phyloP scores from a whole-genome alignment of 1,139 yeast species.

The Candida sp. region DNA sequence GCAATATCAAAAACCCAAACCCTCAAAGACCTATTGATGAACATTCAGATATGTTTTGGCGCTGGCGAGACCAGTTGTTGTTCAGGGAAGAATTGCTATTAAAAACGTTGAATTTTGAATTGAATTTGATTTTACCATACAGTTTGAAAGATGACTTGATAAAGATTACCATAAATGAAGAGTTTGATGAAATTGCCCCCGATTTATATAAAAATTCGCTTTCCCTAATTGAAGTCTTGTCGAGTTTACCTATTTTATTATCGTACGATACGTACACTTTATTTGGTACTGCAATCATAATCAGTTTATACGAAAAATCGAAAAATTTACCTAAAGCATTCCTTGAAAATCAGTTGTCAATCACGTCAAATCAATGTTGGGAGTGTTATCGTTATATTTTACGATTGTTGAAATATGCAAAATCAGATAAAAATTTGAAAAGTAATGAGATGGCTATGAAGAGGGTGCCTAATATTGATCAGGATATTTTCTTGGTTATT shows the following conservation, averaged over 20 bases:
- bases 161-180: not conserved
- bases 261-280: conserved; percentile 31
- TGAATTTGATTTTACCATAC: conserved; percentile 39
- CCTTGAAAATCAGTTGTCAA: conserved; percentile 15
- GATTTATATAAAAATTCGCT: conserved; percentile 34
- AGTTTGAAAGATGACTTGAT: conserved; percentile 25
- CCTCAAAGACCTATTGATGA: conserved; percentile 34
- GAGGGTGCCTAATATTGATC: conserved; percentile 12
- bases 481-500: conserved; percentile 10
- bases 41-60: conserved; percentile 42
- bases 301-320: conserved; percentile 28
- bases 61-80: conserved; percentile 45
- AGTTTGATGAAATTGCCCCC: conserved; percentile 20
- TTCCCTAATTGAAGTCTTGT: conserved; percentile 35
- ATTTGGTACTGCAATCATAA: conserved; percentile 31
- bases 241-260: conserved; percentile 38
- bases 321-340: conserved; percentile 22
- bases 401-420: conserved; percentile 24
- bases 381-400: conserved; percentile 32
- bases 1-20: conserved; percentile 26
- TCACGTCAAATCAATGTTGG: conserved; percentile 19
- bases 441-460: conserved; percentile 30
- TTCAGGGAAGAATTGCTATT: conserved; percentile 43
- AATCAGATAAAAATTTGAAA: conserved; percentile 25
- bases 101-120: conserved; percentile 38